Evolutionary conservation across 1,284 basidiomycete genomes (phyloP).

Genomic region (Trametes versicolor): DNA sequence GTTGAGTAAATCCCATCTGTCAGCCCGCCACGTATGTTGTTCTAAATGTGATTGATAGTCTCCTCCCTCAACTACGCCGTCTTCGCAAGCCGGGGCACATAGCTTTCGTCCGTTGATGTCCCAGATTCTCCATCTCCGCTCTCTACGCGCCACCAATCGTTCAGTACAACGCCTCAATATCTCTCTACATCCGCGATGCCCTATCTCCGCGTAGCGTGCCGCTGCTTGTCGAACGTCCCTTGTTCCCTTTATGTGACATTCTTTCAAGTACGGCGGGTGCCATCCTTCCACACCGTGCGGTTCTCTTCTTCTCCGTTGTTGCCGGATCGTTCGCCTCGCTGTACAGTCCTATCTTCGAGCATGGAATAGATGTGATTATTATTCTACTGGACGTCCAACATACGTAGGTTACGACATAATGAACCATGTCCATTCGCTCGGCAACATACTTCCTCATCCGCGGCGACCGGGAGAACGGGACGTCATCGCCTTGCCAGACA

Average conservation of each 20-base stretch:
- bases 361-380: not conserved
- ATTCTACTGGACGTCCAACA: not conserved
- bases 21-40: not conserved
- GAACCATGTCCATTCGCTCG: not conserved
- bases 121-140: slow-evolving; percentile 9
- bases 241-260: slow-evolving; percentile 9
- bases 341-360: slow-evolving; percentile 4
- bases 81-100: not conserved
- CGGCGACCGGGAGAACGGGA: slow-evolving; percentile 3
- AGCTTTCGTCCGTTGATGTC: slow-evolving; percentile 9
- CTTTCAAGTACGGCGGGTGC: not conserved
- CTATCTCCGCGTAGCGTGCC: slow-evolving; percentile 1
- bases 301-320: not conserved
- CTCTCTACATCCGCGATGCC: slow-evolving; percentile 11
- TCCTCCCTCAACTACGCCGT: not conserved
- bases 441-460: not conserved
- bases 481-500: not conserved
- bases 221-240: not conserved
- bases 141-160: slow-evolving; percentile 11
- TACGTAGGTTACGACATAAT: not conserved
- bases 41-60: not conserved
- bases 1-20: not conserved
- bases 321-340: not conserved
- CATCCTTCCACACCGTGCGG: not conserved
- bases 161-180: not conserved